These are phyloP conservation scores for Trichoderma arundinaceum DNA, from an alignment of 2,329 filamentous ascomycete species.

Conservation along the genomic window DNA sequence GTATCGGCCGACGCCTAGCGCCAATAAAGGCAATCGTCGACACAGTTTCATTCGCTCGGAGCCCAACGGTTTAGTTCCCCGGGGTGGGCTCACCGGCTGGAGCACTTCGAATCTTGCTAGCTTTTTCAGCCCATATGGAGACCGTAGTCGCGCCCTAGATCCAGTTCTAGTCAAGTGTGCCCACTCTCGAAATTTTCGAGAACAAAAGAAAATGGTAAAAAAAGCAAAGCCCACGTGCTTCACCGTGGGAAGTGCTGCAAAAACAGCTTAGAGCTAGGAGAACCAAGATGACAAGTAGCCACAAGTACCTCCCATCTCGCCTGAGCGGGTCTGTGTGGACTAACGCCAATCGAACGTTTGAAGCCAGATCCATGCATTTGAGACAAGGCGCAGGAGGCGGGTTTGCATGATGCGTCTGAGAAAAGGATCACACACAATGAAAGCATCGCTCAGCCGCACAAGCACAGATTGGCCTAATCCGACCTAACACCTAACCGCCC, in stretches of 20 bases:
- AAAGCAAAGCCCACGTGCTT: slow-evolving; percentile 11
- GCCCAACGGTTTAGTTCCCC: slow-evolving; percentile 26
- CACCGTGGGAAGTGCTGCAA: not conserved
- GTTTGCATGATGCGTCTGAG: slow-evolving; percentile 8
- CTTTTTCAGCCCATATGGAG: slow-evolving; percentile 23
- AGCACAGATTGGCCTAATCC: slow-evolving; percentile 12
- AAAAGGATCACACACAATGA: not conserved
- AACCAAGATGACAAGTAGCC: not conserved
- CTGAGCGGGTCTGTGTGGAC: too few relatives aligned
- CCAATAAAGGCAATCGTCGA: slow-evolving; percentile 20
- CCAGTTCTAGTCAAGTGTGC: slow-evolving; percentile 18
- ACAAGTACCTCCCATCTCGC: not conserved
- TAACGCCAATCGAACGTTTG: slow-evolving; percentile 1
- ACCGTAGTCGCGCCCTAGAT: slow-evolving; percentile 15
- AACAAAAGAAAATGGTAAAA: slow-evolving; percentile 8
- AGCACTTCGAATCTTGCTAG: slow-evolving; percentile 24
- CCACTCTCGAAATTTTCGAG: slow-evolving; percentile 26
- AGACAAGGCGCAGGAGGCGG: not conserved
- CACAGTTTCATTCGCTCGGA: slow-evolving; percentile 29
- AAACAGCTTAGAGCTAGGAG: not conserved
- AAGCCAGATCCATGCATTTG: not conserved
- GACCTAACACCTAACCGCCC: slow-evolving; percentile 5
- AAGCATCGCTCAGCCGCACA: slow-evolving; percentile 19
- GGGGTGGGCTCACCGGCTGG: slow-evolving; percentile 17
- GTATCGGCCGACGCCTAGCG: slow-evolving; percentile 28